phyloP scores from a whole-genome alignment of 2,329 filamentous ascomycete genomes.

The Tolypocladium nubicola region DNA sequence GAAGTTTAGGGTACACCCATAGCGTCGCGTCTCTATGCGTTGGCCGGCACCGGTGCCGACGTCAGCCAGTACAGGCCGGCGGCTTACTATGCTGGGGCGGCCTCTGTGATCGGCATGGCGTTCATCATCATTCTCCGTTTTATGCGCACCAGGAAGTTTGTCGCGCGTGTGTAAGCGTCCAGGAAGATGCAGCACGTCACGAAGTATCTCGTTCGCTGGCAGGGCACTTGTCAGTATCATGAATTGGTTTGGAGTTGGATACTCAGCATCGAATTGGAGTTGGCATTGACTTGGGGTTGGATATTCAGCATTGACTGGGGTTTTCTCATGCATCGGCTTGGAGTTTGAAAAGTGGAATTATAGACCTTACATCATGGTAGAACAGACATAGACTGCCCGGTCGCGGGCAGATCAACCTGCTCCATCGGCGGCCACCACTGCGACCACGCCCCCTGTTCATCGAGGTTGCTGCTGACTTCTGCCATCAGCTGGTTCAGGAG shows the following conservation, averaged over 20 bases:
- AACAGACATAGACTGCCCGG: not conserved
- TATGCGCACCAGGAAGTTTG: conserved; percentile 1
- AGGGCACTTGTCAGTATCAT: not conserved
- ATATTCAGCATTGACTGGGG: not conserved
- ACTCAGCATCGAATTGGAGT: not conserved
- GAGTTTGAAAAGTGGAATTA: not conserved
- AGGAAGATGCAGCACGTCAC: not conserved
- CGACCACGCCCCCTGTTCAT: conserved; percentile 16
- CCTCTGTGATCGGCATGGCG: conserved; percentile 10
- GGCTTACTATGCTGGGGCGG: conserved; percentile 15
- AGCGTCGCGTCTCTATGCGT: conserved; percentile 14
- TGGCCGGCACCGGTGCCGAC: conserved; percentile 7
- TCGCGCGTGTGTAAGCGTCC: conserved; percentile 1
- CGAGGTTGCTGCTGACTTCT: conserved; percentile 14
- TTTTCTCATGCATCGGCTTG: not conserved
- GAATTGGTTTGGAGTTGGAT: not conserved
- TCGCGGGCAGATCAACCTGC: conserved; percentile 8
- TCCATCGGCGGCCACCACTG: conserved; percentile 15
- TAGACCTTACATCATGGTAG: not conserved
- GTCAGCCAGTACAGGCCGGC: conserved; percentile 13
- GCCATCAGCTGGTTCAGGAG: conserved; percentile 13
- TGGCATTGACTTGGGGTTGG: not conserved
- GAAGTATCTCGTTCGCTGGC: too few species aligned
- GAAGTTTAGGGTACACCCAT: conserved; percentile 13
- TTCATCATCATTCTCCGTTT: conserved; percentile 7